Evolutionary conservation across 2,329 filamentous ascomycete genomes (phyloP), one percentile per base, ranked within the genome.

Genomic region (Hymenoscyphus albidus): DNA sequence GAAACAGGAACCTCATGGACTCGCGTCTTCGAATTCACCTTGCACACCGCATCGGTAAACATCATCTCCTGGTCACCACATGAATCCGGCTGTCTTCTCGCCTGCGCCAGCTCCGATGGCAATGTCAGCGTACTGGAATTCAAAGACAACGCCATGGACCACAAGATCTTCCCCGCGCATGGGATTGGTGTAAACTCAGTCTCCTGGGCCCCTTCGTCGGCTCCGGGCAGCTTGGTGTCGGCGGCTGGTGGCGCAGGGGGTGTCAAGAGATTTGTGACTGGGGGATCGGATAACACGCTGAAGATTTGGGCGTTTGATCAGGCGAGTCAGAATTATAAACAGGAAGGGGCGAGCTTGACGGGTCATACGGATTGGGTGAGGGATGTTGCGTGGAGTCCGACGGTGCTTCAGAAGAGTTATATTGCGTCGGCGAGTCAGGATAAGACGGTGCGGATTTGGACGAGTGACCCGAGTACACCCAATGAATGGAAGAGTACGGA

Each of bases 361-460:
- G 95, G 95, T 68, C 95, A 99, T 80, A 85, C 87, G 5, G 95
- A 98, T 81, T 99, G 95, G 95, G 95, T 99, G 63, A 88, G 95
- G 69, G 95, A 99, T 77, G 95, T 99, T 13, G 92, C 94, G 14
- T 99, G 95, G 95, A 94, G 91, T 59, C 95, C 95, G 12, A 97
- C 93, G 31, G 91, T 98, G 63, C 83, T 99, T 65, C 91, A 93
- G 73, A 97, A 97, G 83, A 92, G 89, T 65, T 99, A 99, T 80
- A 97, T 99, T 76, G 95, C 95, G 38, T 94, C 90, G 59, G 95
- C 94, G 12, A 93, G 90, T 62, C 93, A 98, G 80, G 95, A 99
- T 78, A 96, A 96, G 84, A 97, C 93, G 9, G 94, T 98, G 68
- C 88, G 93, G 71, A 97, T 99, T 79, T 99, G 95, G 95, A 98